Evolutionary conservation across 257 asterid genomes (phyloP).

Genomic region (Verbascum thapsus): DNA sequence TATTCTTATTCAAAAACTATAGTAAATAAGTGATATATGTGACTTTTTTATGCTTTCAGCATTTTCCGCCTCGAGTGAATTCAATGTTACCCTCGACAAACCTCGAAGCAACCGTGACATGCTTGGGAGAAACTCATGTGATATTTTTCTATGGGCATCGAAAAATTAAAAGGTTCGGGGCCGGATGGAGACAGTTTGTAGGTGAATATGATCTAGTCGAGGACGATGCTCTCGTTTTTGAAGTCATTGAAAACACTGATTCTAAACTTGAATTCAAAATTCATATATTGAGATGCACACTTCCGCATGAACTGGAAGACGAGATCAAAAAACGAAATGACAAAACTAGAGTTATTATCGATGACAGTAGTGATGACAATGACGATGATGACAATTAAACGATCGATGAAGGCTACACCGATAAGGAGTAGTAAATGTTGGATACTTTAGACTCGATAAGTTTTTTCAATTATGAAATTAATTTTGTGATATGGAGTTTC

Average conservation of each 20-base stretch:
- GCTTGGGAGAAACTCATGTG: neutral
- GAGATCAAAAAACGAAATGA: neutral
- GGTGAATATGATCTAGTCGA: neutral
- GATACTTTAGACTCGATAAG: neutral
- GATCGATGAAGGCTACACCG: no score
- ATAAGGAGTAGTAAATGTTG: no score
- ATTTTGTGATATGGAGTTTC: no score
- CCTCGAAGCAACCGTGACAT: slow-evolving; percentile 14
- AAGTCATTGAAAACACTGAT: slow-evolving; percentile 5
- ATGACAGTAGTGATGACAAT: neutral
- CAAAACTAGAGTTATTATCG: neutral
- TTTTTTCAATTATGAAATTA: neutral
- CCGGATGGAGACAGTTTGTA: slow-evolving; percentile 27
- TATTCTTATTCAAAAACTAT: no score
- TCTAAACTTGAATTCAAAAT: slow-evolving; percentile 11
- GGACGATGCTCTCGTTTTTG: slow-evolving; percentile 19
- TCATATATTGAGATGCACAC: neutral
- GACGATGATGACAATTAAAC: neutral
- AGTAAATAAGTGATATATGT: no score
- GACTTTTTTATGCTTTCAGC: slow-evolving; percentile 17
- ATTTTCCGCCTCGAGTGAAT: slow-evolving; percentile 7
- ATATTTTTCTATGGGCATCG: slow-evolving; percentile 7
- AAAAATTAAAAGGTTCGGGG: neutral
- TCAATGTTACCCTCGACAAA: slow-evolving; percentile 10
- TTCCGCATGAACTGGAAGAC: slow-evolving; percentile 13